A percentile compares a stretch with the other conserved stretches of the same genome.
Evolutionary conservation across 1,139 yeast genomes (phyloP).

Genomic region (Pichia sp.): DNA sequence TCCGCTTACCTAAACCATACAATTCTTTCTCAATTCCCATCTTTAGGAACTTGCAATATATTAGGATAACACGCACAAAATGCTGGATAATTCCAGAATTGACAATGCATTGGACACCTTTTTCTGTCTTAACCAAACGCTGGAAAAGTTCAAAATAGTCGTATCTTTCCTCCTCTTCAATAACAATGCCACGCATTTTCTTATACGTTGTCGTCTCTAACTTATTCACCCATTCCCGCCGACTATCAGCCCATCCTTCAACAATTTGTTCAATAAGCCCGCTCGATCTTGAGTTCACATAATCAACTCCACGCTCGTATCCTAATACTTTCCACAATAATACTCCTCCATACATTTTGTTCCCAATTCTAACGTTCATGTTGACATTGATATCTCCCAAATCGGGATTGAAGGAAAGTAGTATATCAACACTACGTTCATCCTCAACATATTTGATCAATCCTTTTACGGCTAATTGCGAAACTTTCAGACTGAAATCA

Average conservation of each 20-base stretch:
- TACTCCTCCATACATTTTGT: not conserved
- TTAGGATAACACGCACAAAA: conserved; percentile 5
- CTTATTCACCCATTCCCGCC: conserved; percentile 6
- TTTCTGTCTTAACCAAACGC: not conserved
- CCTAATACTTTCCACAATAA: conserved; percentile 4
- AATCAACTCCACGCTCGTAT: conserved; percentile 8
- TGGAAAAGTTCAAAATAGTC: conserved; percentile 6
- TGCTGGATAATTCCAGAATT: conserved; percentile 9
- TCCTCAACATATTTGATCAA: conserved; percentile 43
- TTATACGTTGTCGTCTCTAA: not conserved
- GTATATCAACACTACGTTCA: conserved; percentile 37
- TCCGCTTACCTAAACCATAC: conserved; percentile 38
- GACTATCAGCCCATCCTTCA: conserved; percentile 11
- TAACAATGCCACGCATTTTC: conserved; percentile 3
- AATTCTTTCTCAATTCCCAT: conserved; percentile 43
- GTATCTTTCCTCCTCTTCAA: not conserved
- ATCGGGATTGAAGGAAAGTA: conserved; percentile 44
- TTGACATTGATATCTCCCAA: conserved; percentile 39
- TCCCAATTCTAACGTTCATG: conserved; percentile 10
- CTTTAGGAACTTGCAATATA: conserved; percentile 39
- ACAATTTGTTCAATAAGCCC: conserved; percentile 12
- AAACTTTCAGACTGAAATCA: conserved; percentile 57
- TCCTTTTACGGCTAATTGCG: conserved; percentile 50
- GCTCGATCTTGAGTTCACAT: conserved; percentile 1
- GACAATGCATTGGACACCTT: conserved; percentile 2